Evolutionary conservation across 345 rosid species (phyloP), one percentile per base, ranked within the genome.

Genomic region (Psidium friedrichsthalianum): DNA sequence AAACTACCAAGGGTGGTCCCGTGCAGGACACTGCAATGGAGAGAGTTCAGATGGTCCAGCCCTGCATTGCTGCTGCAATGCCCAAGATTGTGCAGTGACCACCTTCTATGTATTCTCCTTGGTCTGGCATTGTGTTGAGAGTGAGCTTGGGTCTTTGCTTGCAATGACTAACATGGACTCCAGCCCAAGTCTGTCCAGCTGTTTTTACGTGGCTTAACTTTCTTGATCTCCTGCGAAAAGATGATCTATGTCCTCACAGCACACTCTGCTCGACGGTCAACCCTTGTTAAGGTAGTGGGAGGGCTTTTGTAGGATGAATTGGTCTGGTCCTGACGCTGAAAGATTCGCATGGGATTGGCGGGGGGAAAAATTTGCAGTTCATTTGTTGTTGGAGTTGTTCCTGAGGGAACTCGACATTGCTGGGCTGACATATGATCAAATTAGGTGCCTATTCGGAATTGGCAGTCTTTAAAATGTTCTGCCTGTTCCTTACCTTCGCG

Each of bases 111-210:
- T 24, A 42, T 49, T 69, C 56, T 82, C 84, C 85, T 83, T 56
- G 69, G 87, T 49, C 84, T 86, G 20, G 61, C 88, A 89, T 88
- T 61, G 87, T 91, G 95, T 94, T 92, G 88, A 88, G 96, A 94
- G 96, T 92, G 22, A 86, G 93, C 87, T 52, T 5, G 14, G 53
- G 47, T 86, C 29, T 82, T 82, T 42, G 91, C 89, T 90, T 85
- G 95, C 95, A 85, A 88, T 94, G 96, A 94, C 93, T 89, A 87
- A 89, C 96, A 91, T 90, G 86, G 57, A 42, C 84, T 88, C 92
- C 88, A 54, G 92, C 86, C 87, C 84, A 47, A 52, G 81, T 80
- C 27, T 78, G 87, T n/a, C 55, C 6, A 44, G 89, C 86, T 85
- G 85, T 69, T 69, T 36, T 69, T 69, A 18, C 3, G 47, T 18